Percentiles rank a stretch among this genome's conserved stretches.
These are phyloP conservation scores for Linnemannia hyalina DNA, from an alignment of 192 early-diverging fungal species.

Conservation along the genomic window DNA sequence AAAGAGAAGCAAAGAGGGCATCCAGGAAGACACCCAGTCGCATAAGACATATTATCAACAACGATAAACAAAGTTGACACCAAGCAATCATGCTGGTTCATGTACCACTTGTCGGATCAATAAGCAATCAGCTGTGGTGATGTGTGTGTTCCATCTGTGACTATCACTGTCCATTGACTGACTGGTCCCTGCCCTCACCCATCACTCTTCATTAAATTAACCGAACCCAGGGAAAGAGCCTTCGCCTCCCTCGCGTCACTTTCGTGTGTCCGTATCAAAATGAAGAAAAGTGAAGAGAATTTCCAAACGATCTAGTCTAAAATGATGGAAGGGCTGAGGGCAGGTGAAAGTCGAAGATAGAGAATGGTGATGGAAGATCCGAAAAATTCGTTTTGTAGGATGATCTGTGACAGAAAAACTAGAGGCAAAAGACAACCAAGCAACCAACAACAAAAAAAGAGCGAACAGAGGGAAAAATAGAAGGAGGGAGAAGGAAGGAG, in stretches of 20 bases:
- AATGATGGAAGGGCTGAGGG: background rate
- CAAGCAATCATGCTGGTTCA: too few species aligned
- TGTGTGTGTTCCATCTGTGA: too few species aligned
- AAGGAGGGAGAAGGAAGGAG: background rate
- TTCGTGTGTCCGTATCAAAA: background rate
- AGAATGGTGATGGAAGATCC: background rate
- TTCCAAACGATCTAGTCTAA: background rate
- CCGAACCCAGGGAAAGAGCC: background rate
- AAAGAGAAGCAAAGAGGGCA: background rate
- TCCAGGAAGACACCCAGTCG: too few species aligned
- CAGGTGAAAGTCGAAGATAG: background rate
- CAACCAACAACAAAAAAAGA: background rate
- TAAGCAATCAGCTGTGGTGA: too few species aligned
- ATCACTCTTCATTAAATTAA: background rate
- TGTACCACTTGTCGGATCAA: too few species aligned
- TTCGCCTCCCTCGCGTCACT: background rate
- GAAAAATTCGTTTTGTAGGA: background rate
- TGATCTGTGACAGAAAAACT: constrained; percentile 1
- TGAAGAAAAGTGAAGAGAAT: background rate
- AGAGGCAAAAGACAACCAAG: background rate
- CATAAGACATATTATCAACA: too few species aligned
- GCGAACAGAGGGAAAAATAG: background rate
- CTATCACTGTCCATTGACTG: too few species aligned
- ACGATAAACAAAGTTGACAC: too few species aligned
- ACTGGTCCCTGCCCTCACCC: too few species aligned